Evolutionary conservation across 805 yeast genomes (phyloP).

Genomic region (Saccharomyces kudriavzevii): DNA sequence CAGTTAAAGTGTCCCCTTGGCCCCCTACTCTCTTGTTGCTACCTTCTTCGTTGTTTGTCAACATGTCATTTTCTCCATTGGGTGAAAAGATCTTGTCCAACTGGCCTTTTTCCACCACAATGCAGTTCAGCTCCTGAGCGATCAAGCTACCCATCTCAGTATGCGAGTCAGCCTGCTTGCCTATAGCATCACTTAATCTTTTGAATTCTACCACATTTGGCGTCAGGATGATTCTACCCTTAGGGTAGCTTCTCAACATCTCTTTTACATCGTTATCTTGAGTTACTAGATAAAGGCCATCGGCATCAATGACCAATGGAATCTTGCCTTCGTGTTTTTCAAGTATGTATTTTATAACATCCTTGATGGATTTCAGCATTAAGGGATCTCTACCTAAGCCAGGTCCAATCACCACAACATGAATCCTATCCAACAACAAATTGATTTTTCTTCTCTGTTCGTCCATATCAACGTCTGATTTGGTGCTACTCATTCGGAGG

Average conservation of each 20-base stretch:
- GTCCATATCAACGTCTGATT: conserved; percentile 38
- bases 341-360: conserved; percentile 38
- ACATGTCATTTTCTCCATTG: conserved; percentile 37
- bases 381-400: conserved; percentile 80
- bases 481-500: conserved; percentile 39
- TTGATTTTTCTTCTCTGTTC: conserved; percentile 33
- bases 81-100: conserved; percentile 46
- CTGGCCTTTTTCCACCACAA: conserved; percentile 58
- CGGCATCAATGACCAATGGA: conserved; percentile 87
- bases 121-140: conserved; percentile 21
- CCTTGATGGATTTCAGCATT: conserved; percentile 54
- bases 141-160: conserved; percentile 17
- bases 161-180: conserved; percentile 24
- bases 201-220: conserved; percentile 85
- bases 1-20: conserved; percentile 90
- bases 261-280: conserved; percentile 16
- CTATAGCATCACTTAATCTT: conserved; percentile 49
- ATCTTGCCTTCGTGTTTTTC: conserved; percentile 47
- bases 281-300: conserved; percentile 65
- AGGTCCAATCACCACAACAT: conserved; percentile 84
- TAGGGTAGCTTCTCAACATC: conserved; percentile 42
- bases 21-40: conserved; percentile 85
- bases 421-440: conserved; percentile 54
- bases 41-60: conserved; percentile 47
- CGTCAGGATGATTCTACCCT: conserved; percentile 60